A percentile compares a stretch with the other conserved stretches of the same genome.
Conservation (phyloP, 1,284 basidiomycete genomes). For the Ceratobasidium sp. region DNA sequence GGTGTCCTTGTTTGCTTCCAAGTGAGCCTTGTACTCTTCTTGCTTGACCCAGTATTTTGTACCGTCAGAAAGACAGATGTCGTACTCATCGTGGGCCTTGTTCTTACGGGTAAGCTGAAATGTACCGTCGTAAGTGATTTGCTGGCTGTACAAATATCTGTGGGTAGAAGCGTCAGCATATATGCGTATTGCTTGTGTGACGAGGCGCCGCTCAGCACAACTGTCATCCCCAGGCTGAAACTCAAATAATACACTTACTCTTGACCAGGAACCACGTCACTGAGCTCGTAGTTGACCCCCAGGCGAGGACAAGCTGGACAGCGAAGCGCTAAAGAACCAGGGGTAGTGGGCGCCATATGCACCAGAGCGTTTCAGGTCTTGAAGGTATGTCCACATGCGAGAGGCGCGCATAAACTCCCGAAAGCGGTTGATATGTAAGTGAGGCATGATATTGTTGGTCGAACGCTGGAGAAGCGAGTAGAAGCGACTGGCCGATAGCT, state of each 20-base stretch:
- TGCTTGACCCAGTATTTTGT: background rate
- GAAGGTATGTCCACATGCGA: background rate
- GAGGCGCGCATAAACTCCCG: conserved; percentile 1
- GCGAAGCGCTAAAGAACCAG: background rate
- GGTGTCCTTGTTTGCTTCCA: background rate
- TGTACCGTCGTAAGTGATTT: conserved; percentile 2
- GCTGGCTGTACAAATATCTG: background rate
- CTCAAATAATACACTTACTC: background rate
- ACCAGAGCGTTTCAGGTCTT: background rate
- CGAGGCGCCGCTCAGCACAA: too few relatives aligned
- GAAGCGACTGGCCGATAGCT: background rate
- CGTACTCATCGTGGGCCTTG: background rate
- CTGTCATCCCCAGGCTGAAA: too few relatives aligned
- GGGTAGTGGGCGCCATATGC: background rate
- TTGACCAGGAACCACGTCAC: background rate
- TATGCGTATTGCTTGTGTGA: too few relatives aligned
- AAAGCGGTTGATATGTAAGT: background rate
- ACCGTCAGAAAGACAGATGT: background rate
- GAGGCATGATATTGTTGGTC: conserved; percentile 20
- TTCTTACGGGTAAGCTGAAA: conserved; percentile 12
- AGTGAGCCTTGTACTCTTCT: background rate
- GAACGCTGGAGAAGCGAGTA: background rate
- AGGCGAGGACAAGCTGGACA: conserved; percentile 13
- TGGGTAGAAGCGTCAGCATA: too few relatives aligned
- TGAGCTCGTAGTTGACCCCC: background rate